These are phyloP conservation scores for Onygenales sp. DNA, from an alignment of 2,329 filamentous ascomycete species.

Conservation along the genomic window DNA sequence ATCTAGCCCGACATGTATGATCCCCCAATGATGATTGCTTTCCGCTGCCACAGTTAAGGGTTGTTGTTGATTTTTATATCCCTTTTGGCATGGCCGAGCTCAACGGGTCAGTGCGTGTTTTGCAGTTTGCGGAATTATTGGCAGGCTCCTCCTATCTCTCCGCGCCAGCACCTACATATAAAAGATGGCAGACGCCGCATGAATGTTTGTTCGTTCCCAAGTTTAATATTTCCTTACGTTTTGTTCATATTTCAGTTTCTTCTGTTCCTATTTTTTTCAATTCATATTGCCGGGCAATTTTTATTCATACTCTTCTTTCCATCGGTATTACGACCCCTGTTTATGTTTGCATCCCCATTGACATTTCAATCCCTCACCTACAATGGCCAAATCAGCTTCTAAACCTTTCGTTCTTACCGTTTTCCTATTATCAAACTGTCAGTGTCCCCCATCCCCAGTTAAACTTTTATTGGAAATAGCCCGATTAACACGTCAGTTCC, in stretches of 20 bases:
- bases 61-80: too few species aligned
- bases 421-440: constrained; percentile 5
- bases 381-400: not conserved
- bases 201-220: not conserved
- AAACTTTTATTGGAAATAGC: not conserved
- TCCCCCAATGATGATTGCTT: too few species aligned
- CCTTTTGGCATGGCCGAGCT: too few species aligned
- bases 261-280: not conserved
- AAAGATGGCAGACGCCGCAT: not conserved
- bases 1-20: not conserved
- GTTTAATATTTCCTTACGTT: not conserved
- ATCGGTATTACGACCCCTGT: not conserved
- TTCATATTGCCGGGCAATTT: not conserved
- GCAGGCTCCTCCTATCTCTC: too few species aligned
- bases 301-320: not conserved
- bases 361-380: not conserved
- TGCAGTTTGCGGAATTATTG: too few species aligned
- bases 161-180: too few species aligned
- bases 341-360: not conserved
- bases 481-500: not conserved
- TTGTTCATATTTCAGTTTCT: not conserved
- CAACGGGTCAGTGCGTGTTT: too few species aligned
- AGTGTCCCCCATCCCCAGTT: not conserved
- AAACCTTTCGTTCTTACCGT: constrained; percentile 1
- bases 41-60: too few species aligned